Conservation (phyloP, 2,329 filamentous ascomycete genomes). For the Furcasterigmium sp. region DNA sequence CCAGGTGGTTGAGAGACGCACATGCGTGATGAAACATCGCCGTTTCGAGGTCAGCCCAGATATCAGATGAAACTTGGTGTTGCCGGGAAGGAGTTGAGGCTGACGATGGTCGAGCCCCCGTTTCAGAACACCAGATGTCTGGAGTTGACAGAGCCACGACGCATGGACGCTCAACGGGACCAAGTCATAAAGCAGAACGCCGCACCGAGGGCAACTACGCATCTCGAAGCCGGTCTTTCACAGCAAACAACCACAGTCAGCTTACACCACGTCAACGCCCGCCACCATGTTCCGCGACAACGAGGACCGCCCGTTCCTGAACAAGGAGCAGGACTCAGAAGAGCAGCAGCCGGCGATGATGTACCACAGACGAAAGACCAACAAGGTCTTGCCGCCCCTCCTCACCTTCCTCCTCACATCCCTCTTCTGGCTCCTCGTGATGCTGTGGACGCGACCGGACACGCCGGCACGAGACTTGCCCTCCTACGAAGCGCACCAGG, state of each 20-base stretch:
- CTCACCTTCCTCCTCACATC: slow-evolving; percentile 15
- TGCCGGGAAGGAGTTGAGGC: not conserved
- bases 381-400: slow-evolving; percentile 9
- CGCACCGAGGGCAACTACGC: too few relatives aligned
- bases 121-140: not conserved
- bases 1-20: too few relatives aligned
- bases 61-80: not conserved
- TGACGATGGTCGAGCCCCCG: not conserved
- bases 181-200: too few relatives aligned
- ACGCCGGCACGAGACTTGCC: not conserved
- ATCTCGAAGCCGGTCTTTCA: too few relatives aligned
- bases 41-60: not conserved
- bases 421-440: slow-evolving; percentile 13
- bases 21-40: not conserved
- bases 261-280: not conserved
- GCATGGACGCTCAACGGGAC: too few relatives aligned
- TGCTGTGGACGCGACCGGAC: slow-evolving; percentile 9
- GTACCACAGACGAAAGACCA: not conserved
- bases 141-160: not conserved
- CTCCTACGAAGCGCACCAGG: not conserved
- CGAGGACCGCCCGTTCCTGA: slow-evolving; percentile 2
- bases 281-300: slow-evolving; percentile 3
- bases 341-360: not conserved
- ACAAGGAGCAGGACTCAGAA: not conserved
- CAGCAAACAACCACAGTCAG: not conserved